These are phyloP conservation scores for Entoloma clypeatum DNA, from an alignment of 1,284 basidiomycete genomes.

Conservation along the genomic window DNA sequence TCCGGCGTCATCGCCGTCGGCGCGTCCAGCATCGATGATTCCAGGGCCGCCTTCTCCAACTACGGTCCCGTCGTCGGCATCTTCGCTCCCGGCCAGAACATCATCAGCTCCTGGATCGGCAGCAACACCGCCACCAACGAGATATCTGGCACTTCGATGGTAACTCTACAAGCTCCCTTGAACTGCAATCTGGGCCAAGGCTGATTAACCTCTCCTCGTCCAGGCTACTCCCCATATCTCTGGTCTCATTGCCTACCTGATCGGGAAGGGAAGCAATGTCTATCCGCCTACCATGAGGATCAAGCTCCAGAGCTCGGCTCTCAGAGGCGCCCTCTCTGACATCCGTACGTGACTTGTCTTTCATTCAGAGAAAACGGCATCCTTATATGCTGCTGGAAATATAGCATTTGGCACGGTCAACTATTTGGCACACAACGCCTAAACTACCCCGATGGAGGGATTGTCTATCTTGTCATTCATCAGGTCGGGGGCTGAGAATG, in stretches of 20 bases:
- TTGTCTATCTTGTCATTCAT: no score
- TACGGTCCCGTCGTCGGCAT: constrained; percentile 69
- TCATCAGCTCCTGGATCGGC: constrained; percentile 67
- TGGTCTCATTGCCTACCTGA: constrained; percentile 71
- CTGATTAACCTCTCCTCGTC: background rate
- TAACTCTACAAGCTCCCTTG: constrained; percentile 5
- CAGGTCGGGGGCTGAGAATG: no score
- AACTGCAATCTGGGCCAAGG: background rate
- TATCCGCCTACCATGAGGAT: constrained; percentile 25
- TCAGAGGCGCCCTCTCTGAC: no score
- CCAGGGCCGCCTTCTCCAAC: constrained; percentile 78
- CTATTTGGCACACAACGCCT: no score
- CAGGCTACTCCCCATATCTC: constrained; percentile 49
- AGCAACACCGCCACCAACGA: constrained; percentile 54
- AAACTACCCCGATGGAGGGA: no score
- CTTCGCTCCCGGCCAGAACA: constrained; percentile 71
- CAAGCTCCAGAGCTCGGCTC: no score
- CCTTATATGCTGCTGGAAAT: no score
- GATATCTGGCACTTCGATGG: constrained; percentile 63
- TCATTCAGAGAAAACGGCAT: no score
- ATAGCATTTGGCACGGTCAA: no score
- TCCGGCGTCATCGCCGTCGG: constrained; percentile 75
- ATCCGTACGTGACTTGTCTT: no score
- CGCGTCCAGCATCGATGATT: constrained; percentile 66
- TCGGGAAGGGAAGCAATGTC: constrained; percentile 32